Percentiles rank a stretch among this genome's conserved stretches.
Evolutionary conservation across 495 filamentous ascomycete species (phyloP).

Genomic region (Penicillium subrubescens): DNA sequence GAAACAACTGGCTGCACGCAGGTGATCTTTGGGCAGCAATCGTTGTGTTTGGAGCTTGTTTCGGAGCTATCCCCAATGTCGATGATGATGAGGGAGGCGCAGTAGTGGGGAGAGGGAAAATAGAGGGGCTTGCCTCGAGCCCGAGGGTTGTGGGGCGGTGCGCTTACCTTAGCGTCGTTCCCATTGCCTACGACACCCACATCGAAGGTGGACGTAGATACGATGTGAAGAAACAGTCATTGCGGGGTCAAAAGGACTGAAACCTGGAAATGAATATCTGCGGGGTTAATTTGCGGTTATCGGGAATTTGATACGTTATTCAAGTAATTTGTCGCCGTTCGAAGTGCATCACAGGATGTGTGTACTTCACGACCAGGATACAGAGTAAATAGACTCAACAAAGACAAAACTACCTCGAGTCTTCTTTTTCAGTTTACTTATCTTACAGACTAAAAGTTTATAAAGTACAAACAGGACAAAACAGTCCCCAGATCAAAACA

Average conservation of each 20-base stretch:
- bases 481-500: too few species aligned
- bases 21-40: background rate
- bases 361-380: background rate
- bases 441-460: too few species aligned
- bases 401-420: too few species aligned
- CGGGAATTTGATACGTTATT: background rate
- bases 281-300: background rate
- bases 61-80: slow-evolving; percentile 10
- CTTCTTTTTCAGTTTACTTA: too few species aligned
- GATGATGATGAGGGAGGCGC: background rate
- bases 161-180: slow-evolving; percentile 4
- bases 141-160: background rate
- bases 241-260: background rate
- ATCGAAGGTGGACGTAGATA: too few species aligned
- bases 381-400: too few species aligned
- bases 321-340: background rate
- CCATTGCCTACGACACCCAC: background rate
- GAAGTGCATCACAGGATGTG: background rate
- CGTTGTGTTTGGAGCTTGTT: background rate
- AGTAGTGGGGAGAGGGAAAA: background rate
- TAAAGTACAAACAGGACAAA: background rate
- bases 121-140: background rate
- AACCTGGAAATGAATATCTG: background rate
- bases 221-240: background rate
- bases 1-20: background rate